phyloP scores from a whole-genome alignment of 371 early-diverging fungal genomes.

The Apophysomyces trapeziformis region DNA sequence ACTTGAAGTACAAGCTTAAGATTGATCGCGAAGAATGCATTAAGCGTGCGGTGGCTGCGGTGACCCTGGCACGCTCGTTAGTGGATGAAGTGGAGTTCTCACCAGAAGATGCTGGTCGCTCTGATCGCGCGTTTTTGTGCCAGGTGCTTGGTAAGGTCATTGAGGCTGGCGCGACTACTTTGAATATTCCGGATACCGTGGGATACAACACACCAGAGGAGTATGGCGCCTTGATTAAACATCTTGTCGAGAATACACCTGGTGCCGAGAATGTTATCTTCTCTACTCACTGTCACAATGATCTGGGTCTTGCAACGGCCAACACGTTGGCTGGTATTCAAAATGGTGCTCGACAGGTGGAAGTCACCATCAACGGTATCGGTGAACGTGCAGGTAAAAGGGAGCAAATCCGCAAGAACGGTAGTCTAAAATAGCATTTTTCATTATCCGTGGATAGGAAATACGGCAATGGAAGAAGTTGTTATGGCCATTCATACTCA shows the following conservation, averaged over 20 bases:
- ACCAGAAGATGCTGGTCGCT: slow-evolving; percentile 93
- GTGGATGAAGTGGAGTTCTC: slow-evolving; percentile 92
- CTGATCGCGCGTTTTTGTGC: slow-evolving; percentile 87
- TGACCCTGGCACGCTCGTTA: slow-evolving; percentile 76
- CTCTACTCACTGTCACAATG: slow-evolving; percentile 97
- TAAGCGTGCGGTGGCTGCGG: slow-evolving; percentile 82
- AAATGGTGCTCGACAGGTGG: slow-evolving; percentile 95
- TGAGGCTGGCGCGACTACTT: slow-evolving; percentile 91
- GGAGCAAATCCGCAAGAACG: no score
- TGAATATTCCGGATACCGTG: slow-evolving; percentile 97
- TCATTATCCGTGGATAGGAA: slow-evolving; percentile 53
- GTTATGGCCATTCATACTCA: slow-evolving; percentile 95
- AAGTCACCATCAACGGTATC: slow-evolving; percentile 97
- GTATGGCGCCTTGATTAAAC: slow-evolving; percentile 83
- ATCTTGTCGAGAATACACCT: slow-evolving; percentile 76
- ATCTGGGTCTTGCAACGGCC: slow-evolving; percentile 95
- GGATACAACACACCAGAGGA: slow-evolving; percentile 93
- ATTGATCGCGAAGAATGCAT: slow-evolving; percentile 89
- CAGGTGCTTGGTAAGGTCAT: slow-evolving; percentile 86
- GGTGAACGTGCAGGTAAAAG: slow-evolving; percentile 85
- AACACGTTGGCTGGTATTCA: slow-evolving; percentile 90
- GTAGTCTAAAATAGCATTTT: no score
- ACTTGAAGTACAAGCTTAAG: slow-evolving; percentile 91
- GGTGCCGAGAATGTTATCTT: slow-evolving; percentile 78
- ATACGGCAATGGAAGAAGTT: slow-evolving; percentile 94